Conservation (phyloP, 164 flowering plant genomes). For the Nymphaea colorata region DNA sequence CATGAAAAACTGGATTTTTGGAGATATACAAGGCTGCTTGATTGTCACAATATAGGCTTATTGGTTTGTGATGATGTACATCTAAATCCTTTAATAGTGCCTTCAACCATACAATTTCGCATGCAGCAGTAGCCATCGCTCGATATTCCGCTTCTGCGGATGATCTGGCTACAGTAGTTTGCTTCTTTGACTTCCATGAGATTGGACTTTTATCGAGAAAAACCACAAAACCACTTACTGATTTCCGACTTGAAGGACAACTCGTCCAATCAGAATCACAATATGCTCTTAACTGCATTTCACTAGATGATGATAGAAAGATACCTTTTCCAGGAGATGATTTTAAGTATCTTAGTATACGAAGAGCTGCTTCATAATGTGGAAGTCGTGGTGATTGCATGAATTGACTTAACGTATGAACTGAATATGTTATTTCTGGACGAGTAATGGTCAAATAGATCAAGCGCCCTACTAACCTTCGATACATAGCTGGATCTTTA, state of each 20-base stretch:
- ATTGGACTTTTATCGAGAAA: background rate
- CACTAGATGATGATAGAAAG: background rate
- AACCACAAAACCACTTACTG: too few relatives aligned
- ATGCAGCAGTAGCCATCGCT: constrained; percentile 4
- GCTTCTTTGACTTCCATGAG: constrained; percentile 8
- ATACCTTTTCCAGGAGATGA: background rate
- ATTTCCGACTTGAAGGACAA: background rate
- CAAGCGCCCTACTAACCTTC: background rate
- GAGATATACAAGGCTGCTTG: constrained; percentile 20
- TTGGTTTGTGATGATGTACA: background rate
- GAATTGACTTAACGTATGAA: constrained; percentile 1
- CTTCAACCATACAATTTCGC: background rate
- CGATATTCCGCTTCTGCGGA: constrained; percentile 5
- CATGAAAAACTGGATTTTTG: background rate
- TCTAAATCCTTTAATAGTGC: background rate
- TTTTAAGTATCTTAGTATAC: constrained; percentile 3
- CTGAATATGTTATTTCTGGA: background rate
- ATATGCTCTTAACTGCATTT: too few relatives aligned
- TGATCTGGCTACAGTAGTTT: constrained; percentile 1
- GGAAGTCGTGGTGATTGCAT: background rate
- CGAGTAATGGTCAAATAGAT: background rate
- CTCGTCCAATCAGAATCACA: constrained; percentile 5
- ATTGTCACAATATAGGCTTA: background rate
- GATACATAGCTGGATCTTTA: background rate
- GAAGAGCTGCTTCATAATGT: constrained; percentile 5